These are phyloP conservation scores for Penicillium sp. DNA, from an alignment of 2,329 filamentous ascomycete genomes.

Conservation along the genomic window DNA sequence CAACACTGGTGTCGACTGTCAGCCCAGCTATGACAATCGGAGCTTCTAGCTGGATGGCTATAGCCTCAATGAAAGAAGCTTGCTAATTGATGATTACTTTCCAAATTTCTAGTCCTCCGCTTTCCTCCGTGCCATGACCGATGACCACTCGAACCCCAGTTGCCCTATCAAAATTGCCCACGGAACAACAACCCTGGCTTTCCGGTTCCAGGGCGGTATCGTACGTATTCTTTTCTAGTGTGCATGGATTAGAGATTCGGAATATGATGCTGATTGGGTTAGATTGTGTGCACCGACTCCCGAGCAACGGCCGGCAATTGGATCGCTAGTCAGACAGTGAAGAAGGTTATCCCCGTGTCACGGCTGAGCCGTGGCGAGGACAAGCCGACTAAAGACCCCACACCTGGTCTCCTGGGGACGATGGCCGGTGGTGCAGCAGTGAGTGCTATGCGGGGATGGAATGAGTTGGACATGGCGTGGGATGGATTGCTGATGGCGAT, in stretches of 20 bases:
- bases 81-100: conserved; percentile 3
- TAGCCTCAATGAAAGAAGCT: neutral
- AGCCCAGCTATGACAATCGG: conserved; percentile 8
- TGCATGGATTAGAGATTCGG: neutral
- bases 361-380: conserved; percentile 38
- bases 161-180: conserved; percentile 99
- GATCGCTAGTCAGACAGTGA: conserved; percentile 99
- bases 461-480: neutral
- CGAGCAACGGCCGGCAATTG: conserved; percentile 95
- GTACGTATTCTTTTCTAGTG: conserved; percentile 23
- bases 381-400: conserved; percentile 30
- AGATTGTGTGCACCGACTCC: conserved; percentile 93
- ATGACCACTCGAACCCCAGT: conserved; percentile 92
- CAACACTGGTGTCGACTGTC: conserved; percentile 6
- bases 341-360: conserved; percentile 77
- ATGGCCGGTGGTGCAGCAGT: conserved; percentile 97
- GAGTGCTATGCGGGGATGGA: conserved; percentile 32
- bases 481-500: conserved; percentile 11
- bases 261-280: conserved; percentile 2
- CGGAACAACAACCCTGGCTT: conserved; percentile 95
- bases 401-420: conserved; percentile 68
- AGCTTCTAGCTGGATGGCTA: conserved; percentile 4
- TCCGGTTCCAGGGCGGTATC: conserved; percentile 97
- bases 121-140: conserved; percentile 94
- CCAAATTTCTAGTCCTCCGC: conserved; percentile 62